Evolutionary conservation across 345 rosid species (phyloP), one percentile per base, ranked within the genome.

Genomic region (Arabidopsis suecica): DNA sequence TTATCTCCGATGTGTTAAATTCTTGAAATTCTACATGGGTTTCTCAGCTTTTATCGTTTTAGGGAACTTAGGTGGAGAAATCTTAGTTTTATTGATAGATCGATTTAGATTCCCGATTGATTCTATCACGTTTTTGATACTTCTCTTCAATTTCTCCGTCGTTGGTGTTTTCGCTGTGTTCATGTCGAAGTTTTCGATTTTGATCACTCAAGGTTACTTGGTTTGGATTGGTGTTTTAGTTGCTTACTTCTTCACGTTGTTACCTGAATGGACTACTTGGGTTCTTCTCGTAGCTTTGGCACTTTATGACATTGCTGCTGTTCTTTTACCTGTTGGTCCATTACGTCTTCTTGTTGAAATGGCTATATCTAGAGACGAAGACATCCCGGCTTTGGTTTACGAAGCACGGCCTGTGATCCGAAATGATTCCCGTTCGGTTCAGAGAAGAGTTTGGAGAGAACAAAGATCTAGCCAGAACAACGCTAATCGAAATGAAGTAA

Each of bases 181-280:
- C 61, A 73, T 88, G 87, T 85, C 96, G n/a, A 94, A 81, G 66
- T 85, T 94, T 82, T 95, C 98, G 6, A 94, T 94, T 72, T 62
- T 94, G 65, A 86, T 91, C 45, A 88, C 97, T 34, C 98, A 91
- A 67, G 88, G 79, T 2, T 94, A 94, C 73, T 83, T 93, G 82
- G 95, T 94, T 61, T 75, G 82, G 16, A 91, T 94, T 75, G 98
- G 98, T 50, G 81, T 89, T 64, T 74, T 94, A 58, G 96, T 91
- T 74, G 98, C 98, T 69, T 94, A 84, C 83, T 91, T 96, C 90
- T 94, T 91, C 70, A 91, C 97, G 14, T 81, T 89, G 55, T 75
- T 94, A 28, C 96, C 98, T 63, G 97, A 94, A 67, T 94, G 96
- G 98, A 91, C 98, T 5, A 94, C 97, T 71, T 94, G 97, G 98